Percentiles rank a stretch among this genome's conserved stretches.
phyloP scores from a whole-genome alignment of 1,284 basidiomycete genomes.

The Coniferiporia sulphurascens region DNA sequence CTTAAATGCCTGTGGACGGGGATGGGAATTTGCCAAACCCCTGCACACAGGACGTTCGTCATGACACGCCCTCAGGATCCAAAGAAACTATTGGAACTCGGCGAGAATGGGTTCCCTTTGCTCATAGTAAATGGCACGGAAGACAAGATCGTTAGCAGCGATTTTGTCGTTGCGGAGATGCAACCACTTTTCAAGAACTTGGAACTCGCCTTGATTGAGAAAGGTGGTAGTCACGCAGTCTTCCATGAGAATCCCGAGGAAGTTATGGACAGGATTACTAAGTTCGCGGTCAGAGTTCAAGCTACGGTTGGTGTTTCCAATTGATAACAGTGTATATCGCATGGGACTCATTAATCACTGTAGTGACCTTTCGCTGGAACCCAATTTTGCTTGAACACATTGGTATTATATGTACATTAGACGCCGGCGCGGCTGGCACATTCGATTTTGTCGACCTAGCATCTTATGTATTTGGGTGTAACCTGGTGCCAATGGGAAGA shows the following conservation, averaged over 20 bases:
- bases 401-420: too few species aligned
- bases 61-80: conserved; percentile 21
- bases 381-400: too few species aligned
- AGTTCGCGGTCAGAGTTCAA: neutral
- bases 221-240: conserved; percentile 22
- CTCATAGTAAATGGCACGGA: conserved; percentile 22
- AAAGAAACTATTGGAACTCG: conserved; percentile 21
- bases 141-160: conserved; percentile 22
- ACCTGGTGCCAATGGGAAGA: too few species aligned
- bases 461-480: too few species aligned
- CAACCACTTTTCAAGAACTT: conserved; percentile 23
- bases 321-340: too few species aligned
- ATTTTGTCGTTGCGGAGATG: conserved; percentile 20
- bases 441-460: too few species aligned
- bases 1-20: conserved; percentile 23
- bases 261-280: conserved; percentile 17
- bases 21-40: conserved; percentile 17
- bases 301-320: neutral
- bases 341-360: too few species aligned
- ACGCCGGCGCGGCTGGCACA: too few species aligned
- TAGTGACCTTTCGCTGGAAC: too few species aligned
- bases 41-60: conserved; percentile 16
- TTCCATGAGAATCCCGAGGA: conserved; percentile 24
- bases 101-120: conserved; percentile 22
- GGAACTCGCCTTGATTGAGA: conserved; percentile 21